These are phyloP conservation scores for Salicornia ramosissima DNA, from an alignment of 148 eudicot species.

Conservation along the genomic window DNA sequence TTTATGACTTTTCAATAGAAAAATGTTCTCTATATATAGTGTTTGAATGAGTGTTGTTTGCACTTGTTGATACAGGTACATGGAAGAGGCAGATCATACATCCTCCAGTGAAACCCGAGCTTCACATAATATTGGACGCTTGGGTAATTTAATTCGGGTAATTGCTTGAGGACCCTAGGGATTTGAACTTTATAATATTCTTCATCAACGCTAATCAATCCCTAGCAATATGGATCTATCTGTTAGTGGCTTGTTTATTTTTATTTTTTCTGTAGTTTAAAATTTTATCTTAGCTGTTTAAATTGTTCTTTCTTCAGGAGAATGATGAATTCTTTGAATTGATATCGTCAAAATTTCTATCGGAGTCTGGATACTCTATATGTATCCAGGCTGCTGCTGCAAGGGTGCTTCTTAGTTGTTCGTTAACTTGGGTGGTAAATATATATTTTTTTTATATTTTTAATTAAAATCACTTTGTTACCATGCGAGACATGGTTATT, in stretches of 20 bases:
- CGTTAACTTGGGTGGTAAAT: conserved; percentile 84
- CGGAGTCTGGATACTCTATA: conserved; percentile 67
- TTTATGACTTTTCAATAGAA: not conserved
- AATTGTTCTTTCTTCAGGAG: conserved; percentile 52
- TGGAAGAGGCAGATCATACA: conserved; percentile 68
- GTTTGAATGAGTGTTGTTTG: not conserved
- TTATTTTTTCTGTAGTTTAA: not conserved
- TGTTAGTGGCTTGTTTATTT: not conserved
- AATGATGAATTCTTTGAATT: conserved; percentile 94
- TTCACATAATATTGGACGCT: conserved; percentile 74
- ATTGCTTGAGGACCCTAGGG: not conserved
- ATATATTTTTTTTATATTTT: not conserved
- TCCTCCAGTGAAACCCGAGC: conserved; percentile 55
- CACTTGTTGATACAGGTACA: conserved; percentile 43
- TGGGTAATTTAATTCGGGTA: conserved; percentile 83
- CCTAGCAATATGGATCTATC: not conserved
- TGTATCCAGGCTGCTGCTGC: conserved; percentile 80
- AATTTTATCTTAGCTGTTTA: conserved; percentile 1
- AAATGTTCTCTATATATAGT: not conserved
- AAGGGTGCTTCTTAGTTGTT: conserved; percentile 88
- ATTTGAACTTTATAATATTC: not conserved
- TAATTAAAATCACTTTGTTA: not conserved
- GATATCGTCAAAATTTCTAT: conserved; percentile 72
- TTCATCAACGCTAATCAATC: not conserved
- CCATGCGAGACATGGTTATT: not conserved